Percentiles rank a stretch among this genome's conserved stretches.
These are phyloP conservation scores for Imleria badia DNA, from an alignment of 768 basidiomycete species.

Conservation along the genomic window DNA sequence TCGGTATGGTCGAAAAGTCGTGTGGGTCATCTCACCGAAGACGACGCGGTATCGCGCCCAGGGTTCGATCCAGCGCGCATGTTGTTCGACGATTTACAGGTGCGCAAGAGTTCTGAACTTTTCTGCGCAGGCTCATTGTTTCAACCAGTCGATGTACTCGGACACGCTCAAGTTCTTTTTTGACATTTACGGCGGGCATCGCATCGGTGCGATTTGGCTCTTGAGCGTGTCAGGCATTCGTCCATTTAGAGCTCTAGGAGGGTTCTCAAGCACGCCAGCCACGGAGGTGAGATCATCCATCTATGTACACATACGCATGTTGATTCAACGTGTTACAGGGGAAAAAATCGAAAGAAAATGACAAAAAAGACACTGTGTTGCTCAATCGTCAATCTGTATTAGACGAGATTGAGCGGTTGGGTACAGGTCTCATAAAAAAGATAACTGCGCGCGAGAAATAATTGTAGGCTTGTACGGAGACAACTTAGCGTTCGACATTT, in stretches of 20 bases:
- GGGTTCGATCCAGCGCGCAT: conserved; percentile 79
- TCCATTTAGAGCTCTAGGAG: conserved; percentile 78
- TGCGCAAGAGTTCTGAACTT: conserved; percentile 31
- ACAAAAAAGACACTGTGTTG: conserved; percentile 55
- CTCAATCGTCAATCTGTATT: conserved; percentile 69
- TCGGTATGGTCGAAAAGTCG: conserved; percentile 44
- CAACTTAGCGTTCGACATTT: neutral
- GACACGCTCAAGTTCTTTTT: conserved; percentile 83
- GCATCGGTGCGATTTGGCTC: conserved; percentile 87
- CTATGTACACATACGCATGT: neutral
- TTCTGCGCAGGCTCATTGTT: conserved; percentile 1
- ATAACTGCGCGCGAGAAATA: conserved; percentile 29
- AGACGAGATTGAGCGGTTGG: conserved; percentile 75
- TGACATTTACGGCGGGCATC: conserved; percentile 76
- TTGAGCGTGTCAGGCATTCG: conserved; percentile 55
- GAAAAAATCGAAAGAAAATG: conserved; percentile 40
- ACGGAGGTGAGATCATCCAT: conserved; percentile 29
- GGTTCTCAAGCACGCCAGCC: conserved; percentile 69
- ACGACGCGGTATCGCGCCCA: conserved; percentile 41
- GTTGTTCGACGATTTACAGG: conserved; percentile 73
- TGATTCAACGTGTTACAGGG: conserved; percentile 17
- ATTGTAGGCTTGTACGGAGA: neutral
- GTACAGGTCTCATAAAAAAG: conserved; percentile 60
- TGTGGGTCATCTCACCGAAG: conserved; percentile 29
- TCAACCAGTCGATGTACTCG: conserved; percentile 59